Evolutionary conservation across 345 rosid genomes (phyloP).

Genomic region (Syzygium grande): DNA sequence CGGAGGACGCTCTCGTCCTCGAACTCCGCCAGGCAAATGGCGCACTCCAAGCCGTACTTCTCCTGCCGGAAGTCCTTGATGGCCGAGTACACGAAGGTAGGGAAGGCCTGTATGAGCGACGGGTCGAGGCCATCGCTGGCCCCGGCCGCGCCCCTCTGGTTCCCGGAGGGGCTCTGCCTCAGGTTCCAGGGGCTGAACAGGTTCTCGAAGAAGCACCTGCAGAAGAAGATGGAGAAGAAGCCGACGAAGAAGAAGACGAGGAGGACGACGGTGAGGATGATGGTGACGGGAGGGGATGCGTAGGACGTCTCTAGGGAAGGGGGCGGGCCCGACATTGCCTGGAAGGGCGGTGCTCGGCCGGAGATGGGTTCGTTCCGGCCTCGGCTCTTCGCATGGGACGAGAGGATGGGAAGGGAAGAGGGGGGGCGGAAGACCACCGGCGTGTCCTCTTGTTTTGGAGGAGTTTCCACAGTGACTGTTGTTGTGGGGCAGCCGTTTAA

Average conservation of each 20-base stretch:
- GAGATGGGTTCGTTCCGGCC: conserved; percentile 45
- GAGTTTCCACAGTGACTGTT: not conserved
- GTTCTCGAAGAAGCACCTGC: conserved; percentile 45
- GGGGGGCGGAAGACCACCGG: not conserved
- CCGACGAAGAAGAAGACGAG: conserved; percentile 58
- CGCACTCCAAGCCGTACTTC: conserved; percentile 65
- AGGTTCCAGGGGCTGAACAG: conserved; percentile 29
- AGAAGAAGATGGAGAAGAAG: conserved; percentile 55
- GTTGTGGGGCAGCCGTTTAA: not conserved
- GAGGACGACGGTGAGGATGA: conserved; percentile 44
- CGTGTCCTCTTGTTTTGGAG: not conserved
- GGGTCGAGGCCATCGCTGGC: conserved; percentile 50
- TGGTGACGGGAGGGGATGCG: conserved; percentile 34
- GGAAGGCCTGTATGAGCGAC: conserved; percentile 42
- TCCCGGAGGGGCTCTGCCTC: conserved; percentile 12
- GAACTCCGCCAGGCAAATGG: conserved; percentile 71
- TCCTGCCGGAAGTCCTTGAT: conserved; percentile 52
- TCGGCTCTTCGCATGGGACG: conserved; percentile 26
- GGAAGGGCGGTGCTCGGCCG: conserved; percentile 22
- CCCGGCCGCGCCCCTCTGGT: not conserved
- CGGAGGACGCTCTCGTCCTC: conserved; percentile 54
- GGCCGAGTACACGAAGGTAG: conserved; percentile 44
- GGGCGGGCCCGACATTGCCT: conserved; percentile 29
- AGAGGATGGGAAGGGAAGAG: not conserved
- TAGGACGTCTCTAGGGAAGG: not conserved